These are phyloP conservation scores for Casuarina glauca DNA, from an alignment of 306 rosid genomes.

Conservation along the genomic window DNA sequence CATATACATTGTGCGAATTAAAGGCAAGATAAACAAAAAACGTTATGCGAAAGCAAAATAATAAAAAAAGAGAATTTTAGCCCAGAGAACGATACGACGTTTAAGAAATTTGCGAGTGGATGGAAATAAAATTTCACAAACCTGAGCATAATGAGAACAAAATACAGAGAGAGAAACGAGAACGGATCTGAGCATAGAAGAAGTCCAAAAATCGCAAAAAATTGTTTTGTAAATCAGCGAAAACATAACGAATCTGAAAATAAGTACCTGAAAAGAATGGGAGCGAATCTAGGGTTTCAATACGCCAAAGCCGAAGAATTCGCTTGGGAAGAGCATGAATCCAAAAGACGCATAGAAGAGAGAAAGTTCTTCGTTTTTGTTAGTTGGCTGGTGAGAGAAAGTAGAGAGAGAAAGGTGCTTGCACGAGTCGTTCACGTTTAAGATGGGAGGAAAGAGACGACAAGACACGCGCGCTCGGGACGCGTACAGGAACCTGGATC, in stretches of 20 bases:
- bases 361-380: slow-evolving; percentile 41
- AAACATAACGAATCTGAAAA: slow-evolving; percentile 35
- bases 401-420: slow-evolving; percentile 37
- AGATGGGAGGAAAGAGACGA: slow-evolving; percentile 6
- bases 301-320: slow-evolving; percentile 40
- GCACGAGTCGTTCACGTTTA: slow-evolving; percentile 54
- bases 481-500: slow-evolving; percentile 25
- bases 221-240: neutral
- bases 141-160: slow-evolving; percentile 1
- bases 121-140: slow-evolving; percentile 10
- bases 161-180: slow-evolving; percentile 28
- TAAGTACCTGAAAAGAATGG: slow-evolving; percentile 47
- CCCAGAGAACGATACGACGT: slow-evolving; percentile 22
- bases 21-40: slow-evolving; percentile 29
- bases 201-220: slow-evolving; percentile 14
- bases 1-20: slow-evolving; percentile 47
- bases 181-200: slow-evolving; percentile 58
- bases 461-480: slow-evolving; percentile 20
- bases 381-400: slow-evolving; percentile 47
- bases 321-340: slow-evolving; percentile 45
- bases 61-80: slow-evolving; percentile 21
- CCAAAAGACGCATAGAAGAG: slow-evolving; percentile 33
- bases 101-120: slow-evolving; percentile 24
- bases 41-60: slow-evolving; percentile 9
- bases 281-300: slow-evolving; percentile 55